Percentiles rank a stretch among this genome's conserved stretches.
These are phyloP conservation scores for Spinacia oleracea DNA, from an alignment of 179 eudicot genomes.

Conservation along the genomic window DNA sequence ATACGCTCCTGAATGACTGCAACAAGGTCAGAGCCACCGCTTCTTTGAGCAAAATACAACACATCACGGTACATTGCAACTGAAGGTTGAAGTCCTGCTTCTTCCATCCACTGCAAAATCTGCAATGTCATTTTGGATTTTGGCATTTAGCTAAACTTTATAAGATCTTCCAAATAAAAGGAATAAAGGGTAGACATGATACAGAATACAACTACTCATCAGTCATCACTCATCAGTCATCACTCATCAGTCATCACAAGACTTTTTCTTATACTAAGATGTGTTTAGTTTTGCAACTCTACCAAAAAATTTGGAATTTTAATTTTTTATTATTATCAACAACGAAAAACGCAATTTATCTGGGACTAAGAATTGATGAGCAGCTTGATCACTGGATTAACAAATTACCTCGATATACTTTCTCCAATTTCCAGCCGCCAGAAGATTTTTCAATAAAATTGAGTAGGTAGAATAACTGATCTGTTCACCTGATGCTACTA, in stretches of 20 bases:
- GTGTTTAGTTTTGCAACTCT: not conserved
- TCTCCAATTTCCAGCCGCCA: slow-evolving; percentile 92
- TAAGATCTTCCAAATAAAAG: not conserved
- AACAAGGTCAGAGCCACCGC: slow-evolving; percentile 58
- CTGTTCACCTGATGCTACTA: slow-evolving; percentile 71
- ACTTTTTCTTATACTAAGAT: too few species aligned
- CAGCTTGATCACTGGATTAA: not conserved
- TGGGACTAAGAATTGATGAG: not conserved
- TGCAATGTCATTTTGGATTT: slow-evolving; percentile 34
- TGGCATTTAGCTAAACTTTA: not conserved
- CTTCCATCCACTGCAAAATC: slow-evolving; percentile 98
- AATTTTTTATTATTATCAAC: not conserved
- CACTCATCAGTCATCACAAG: too few species aligned
- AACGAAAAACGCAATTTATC: not conserved
- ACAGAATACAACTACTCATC: not conserved
- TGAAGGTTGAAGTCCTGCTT: slow-evolving; percentile 72
- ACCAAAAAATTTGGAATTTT: not conserved
- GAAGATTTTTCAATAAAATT: slow-evolving; percentile 70
- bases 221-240: too few species aligned
- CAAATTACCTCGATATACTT: slow-evolving; percentile 79
- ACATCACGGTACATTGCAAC: slow-evolving; percentile 56
- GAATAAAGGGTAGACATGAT: not conserved
- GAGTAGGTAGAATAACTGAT: slow-evolving; percentile 66
- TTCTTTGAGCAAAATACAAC: slow-evolving; percentile 62
- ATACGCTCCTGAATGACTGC: slow-evolving; percentile 56